Conservation (phyloP, 2,329 filamentous ascomycete genomes). For the Seiridium cupressi region DNA sequence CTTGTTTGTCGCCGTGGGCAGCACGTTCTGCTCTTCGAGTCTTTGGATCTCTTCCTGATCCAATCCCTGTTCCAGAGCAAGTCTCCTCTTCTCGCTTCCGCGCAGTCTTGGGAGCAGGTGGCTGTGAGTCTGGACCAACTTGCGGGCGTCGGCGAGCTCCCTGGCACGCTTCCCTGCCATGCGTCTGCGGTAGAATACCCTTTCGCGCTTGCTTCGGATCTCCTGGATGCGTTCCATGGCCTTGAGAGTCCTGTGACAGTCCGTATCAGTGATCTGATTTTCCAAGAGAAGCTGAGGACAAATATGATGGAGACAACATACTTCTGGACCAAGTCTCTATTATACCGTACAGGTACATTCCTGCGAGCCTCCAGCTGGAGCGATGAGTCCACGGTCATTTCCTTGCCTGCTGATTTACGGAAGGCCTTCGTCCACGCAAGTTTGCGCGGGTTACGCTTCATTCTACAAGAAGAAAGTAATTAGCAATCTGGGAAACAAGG, state of each 20-base stretch:
- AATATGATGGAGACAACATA: neutral
- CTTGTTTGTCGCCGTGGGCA: slow-evolving; percentile 27
- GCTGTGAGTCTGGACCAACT: slow-evolving; percentile 87
- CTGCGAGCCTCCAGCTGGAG: slow-evolving; percentile 82
- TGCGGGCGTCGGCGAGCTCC: slow-evolving; percentile 76
- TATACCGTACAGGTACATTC: slow-evolving; percentile 94
- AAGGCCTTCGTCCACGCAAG: slow-evolving; percentile 97
- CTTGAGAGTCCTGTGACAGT: slow-evolving; percentile 62
- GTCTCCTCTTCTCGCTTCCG: slow-evolving; percentile 58
- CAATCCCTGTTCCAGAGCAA: slow-evolving; percentile 41
- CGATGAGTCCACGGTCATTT: slow-evolving; percentile 90
- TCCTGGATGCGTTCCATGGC: slow-evolving; percentile 90
- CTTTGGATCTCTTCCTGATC: slow-evolving; percentile 31
- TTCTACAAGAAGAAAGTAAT: slow-evolving; percentile 29
- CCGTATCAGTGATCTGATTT: neutral
- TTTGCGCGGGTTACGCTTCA: slow-evolving; percentile 97
- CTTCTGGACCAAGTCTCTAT: slow-evolving; percentile 83
- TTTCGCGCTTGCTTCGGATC: slow-evolving; percentile 79
- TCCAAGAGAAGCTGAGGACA: neutral
- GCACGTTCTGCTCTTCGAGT: slow-evolving; percentile 26
- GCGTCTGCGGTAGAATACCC: slow-evolving; percentile 89
- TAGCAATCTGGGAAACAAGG: too few species aligned
- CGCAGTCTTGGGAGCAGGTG: slow-evolving; percentile 80
- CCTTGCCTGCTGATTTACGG: slow-evolving; percentile 79
- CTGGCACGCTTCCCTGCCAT: slow-evolving; percentile 88